Evolutionary conservation across 495 filamentous ascomycete species (phyloP), one percentile per base, ranked within the genome.

Genomic region (Podospora conica): DNA sequence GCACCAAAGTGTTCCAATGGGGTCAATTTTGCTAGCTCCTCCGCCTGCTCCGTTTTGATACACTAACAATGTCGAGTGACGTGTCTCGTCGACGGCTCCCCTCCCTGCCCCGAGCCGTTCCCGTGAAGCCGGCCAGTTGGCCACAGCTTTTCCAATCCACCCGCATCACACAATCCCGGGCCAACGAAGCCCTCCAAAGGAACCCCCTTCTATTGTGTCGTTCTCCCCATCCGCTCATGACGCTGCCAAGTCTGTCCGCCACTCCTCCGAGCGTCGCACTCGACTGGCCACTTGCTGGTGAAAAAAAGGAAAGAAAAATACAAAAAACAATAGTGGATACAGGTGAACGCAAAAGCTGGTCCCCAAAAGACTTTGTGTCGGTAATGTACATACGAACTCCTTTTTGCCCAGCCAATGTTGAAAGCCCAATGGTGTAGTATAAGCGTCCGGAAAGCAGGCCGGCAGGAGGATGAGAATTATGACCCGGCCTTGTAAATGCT

Each of bases 391-490:
- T n/a, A 2, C 40, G 15, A 48, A 48, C 40, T 48, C 40, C 40
- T 48, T 48, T 48, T 48, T 48, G 33, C 40, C 40, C 40, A 48
- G 40, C 40, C 40, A 48, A 48, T 48, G 40, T 62, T 48, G 29
- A 63, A 67, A 63, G 31, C 54, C 60, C 33, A n/a, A 25, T 54
- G 57, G 54, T 56, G 58, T 58, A 22, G 9, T 20, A 67, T 55
- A 3, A 2, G 24, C 18, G 33, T n/a, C 40, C 6, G 40, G 3
- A n/a, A 7, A 29, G 21, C 18, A 18, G 40, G 40, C 15, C 8
- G 40, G 40, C 6, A 7, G 15, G 5, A n/a, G 18, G 40, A 6
- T n/a, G 18, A 48, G 5, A 48, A 48, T 48, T 48, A 48, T 48
- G 15, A 48, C 40, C 40, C 40, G n/a, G 18, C 15, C 40, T 18